Percentiles rank a stretch among this genome's conserved stretches.
Evolutionary conservation across 306 rosid genomes (phyloP).

Genomic region (Ziziphus jujuba): DNA sequence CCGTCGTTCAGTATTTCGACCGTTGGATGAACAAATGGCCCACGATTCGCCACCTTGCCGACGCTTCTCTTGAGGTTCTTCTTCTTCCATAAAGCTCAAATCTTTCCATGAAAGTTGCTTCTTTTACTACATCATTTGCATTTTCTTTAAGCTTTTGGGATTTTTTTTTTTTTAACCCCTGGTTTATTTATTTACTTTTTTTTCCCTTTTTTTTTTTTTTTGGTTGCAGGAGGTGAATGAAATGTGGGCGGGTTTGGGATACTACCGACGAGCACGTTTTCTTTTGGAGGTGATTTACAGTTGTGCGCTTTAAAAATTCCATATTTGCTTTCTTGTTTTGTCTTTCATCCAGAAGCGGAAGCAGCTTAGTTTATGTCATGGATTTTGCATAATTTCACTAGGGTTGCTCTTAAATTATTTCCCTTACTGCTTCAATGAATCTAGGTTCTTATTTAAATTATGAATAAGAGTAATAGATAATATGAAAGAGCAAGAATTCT

Average conservation of each 20-base stretch:
- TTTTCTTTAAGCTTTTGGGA: background rate
- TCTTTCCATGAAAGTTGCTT: background rate
- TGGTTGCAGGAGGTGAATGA: slow-evolving; percentile 92
- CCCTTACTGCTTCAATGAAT: too few species aligned
- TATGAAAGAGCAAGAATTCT: background rate
- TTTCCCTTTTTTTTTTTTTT: too few species aligned
- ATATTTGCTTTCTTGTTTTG: background rate
- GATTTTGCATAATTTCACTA: too few species aligned
- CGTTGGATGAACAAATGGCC: slow-evolving; percentile 93
- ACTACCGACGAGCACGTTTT: slow-evolving; percentile 90
- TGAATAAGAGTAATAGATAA: too few species aligned
- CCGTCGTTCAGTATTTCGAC: slow-evolving; percentile 66
- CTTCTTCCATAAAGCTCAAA: background rate
- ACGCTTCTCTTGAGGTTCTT: slow-evolving; percentile 76
- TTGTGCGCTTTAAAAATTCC: background rate
- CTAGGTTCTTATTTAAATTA: too few species aligned
- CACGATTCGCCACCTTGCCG: slow-evolving; percentile 63
- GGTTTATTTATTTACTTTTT: too few species aligned
- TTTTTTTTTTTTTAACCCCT: too few species aligned
- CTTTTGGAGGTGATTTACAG: slow-evolving; percentile 65
- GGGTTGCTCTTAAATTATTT: too few species aligned
- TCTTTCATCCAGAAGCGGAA: background rate
- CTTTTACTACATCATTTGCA: slow-evolving; percentile 7
- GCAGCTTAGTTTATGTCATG: background rate
- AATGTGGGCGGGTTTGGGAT: slow-evolving; percentile 95